A percentile compares a stretch with the other conserved stretches of the same genome.
phyloP scores from a whole-genome alignment of 2,329 filamentous ascomycete species.

The Aspergillus japonicus region DNA sequence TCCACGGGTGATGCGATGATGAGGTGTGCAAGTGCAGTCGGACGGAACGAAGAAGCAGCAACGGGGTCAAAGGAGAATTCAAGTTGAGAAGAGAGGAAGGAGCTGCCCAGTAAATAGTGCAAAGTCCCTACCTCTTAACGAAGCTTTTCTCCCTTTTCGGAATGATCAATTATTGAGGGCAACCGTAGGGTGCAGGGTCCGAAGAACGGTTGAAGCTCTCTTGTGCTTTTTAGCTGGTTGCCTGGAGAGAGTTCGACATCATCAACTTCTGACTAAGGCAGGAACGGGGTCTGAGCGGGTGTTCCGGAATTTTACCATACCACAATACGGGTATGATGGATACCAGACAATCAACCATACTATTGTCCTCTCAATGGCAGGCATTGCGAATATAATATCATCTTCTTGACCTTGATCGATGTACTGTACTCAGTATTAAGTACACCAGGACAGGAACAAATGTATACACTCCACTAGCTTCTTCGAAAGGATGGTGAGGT shows the following conservation, averaged over 20 bases:
- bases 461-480: too few species aligned
- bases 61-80: background rate
- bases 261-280: too few species aligned
- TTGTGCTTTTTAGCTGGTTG: background rate
- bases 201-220: background rate
- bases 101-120: background rate
- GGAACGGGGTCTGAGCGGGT: too few species aligned
- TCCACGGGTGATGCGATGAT: conserved; percentile 6
- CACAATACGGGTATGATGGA: background rate
- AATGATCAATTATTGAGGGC: background rate
- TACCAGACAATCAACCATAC: background rate
- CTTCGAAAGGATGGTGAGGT: background rate
- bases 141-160: background rate
- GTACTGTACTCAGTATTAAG: too few species aligned
- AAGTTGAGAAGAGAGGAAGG: background rate
- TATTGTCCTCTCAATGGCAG: background rate
- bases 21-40: background rate
- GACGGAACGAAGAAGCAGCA: conserved; percentile 1
- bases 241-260: background rate
- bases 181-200: background rate
- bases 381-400: too few species aligned
- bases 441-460: background rate
- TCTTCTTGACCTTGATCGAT: background rate
- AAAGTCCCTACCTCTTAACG: background rate
- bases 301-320: background rate